Evolutionary conservation across 2,329 filamentous ascomycete genomes (phyloP), one percentile per base, ranked within the genome.

Genomic region (Fusarium compactum): DNA sequence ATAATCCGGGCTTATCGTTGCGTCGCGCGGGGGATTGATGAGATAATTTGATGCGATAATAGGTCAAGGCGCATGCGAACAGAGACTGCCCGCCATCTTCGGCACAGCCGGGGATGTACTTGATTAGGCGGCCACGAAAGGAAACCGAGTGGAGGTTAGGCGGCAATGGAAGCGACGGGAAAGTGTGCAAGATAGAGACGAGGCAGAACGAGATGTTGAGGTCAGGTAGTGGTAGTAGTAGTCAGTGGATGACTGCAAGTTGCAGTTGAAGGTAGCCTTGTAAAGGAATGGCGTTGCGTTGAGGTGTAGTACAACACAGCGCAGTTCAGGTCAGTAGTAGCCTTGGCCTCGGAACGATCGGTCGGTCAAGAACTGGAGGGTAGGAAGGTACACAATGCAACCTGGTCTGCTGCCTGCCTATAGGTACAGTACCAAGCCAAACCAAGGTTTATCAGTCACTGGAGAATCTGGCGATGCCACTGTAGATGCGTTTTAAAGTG

Each of bases 51-150:
- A 57, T 60, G 62, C 62, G 54, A 29, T 70, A 65, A 63, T 69
- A 74, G 59, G 57, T 73, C 70, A 72, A 62, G 65, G 66, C 74
- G 72, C 71, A 74, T 74, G 62, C 58, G 64, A 73, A 72, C 52
- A 64, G 51, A 74, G 56, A 57, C 74, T 67, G 71, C 48, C 72
- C 69, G 74, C 74, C 74, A 76, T 76, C 65, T 76, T 76, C 74
- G 74, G 74, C 74, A 73, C 71, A 63, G 71, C 74, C 74, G 74
- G 72, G 64, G 65, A 65, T 48, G 54, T 62, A 55, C 53, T 59
- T 69, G 56, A 30, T 56, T 65, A 53, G 67, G 47, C 51, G 59
- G 30, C 61, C 65, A 60, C 57, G 51, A 46, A 44, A 41, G 30
- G 32, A 57, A 45, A 50, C 50, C n/a, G 43, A 50, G 61, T 44